Evolutionary conservation across 2,329 filamentous ascomycete species (phyloP).

Genomic region (Aspergillus fijiensis): DNA sequence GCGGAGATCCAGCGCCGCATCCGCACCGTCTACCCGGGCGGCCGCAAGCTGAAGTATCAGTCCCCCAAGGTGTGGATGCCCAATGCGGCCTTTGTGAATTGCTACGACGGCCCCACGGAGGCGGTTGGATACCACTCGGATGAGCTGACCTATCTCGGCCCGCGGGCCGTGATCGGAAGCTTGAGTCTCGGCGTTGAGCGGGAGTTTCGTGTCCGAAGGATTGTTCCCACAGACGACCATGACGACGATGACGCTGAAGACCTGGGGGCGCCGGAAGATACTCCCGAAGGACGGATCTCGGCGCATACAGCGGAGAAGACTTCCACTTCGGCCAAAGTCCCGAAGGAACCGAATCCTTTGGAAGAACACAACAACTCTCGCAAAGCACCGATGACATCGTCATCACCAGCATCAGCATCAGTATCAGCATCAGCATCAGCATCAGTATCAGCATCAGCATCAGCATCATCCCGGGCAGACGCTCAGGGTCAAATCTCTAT

Average conservation of each 20-base stretch:
- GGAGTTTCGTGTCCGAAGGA: conserved; percentile 82
- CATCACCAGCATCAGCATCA: neutral
- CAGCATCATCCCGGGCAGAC: conserved; percentile 48
- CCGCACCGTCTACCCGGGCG: conserved; percentile 62
- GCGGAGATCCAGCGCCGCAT: conserved; percentile 72
- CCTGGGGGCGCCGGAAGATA: conserved; percentile 28
- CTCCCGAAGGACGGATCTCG: conserved; percentile 23
- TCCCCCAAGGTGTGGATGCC: conserved; percentile 72
- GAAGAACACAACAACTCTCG: neutral
- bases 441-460: conserved; percentile 2
- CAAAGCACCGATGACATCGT: neutral
- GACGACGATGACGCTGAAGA: conserved; percentile 18
- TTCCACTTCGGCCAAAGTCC: neutral
- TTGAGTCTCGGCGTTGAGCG: conserved; percentile 88
- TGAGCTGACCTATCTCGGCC: conserved; percentile 88
- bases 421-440: conserved; percentile 17
- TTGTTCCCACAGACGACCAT: conserved; percentile 59
- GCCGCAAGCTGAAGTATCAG: conserved; percentile 75
- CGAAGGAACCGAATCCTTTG: neutral
- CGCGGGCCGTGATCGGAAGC: conserved; percentile 82
- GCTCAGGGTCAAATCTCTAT: conserved; percentile 84
- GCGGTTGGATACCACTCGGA: conserved; percentile 91
- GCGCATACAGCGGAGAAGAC: conserved; percentile 11
- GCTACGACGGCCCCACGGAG: conserved; percentile 78
- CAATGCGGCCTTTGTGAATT: conserved; percentile 93